These are phyloP conservation scores for Allomyces javanicus DNA, from an alignment of 192 early-diverging fungal genomes.

Conservation along the genomic window DNA sequence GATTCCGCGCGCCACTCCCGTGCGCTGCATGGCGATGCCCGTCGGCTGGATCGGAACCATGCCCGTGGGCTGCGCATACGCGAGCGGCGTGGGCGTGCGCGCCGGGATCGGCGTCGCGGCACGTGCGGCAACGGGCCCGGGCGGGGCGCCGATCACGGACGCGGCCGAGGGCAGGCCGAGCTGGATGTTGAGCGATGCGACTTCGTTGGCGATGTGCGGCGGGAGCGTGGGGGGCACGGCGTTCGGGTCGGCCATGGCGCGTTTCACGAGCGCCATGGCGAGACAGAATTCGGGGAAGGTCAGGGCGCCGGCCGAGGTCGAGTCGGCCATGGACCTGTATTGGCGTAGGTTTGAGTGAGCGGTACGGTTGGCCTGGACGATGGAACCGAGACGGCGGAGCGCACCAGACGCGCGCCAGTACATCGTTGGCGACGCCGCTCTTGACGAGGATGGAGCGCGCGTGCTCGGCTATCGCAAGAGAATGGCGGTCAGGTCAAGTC, in stretches of 20 bases:
- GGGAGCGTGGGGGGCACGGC: not conserved
- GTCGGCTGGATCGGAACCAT: not conserved
- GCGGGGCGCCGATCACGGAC: not conserved
- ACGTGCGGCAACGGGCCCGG: too few species aligned
- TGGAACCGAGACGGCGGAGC: too few species aligned
- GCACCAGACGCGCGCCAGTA: not conserved
- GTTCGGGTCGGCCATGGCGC: not conserved
- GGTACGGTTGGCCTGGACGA: too few species aligned
- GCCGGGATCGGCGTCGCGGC: too few species aligned
- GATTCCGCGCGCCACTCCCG: not conserved
- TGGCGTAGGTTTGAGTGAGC: too few species aligned
- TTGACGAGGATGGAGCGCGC: not conserved
- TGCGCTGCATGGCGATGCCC: not conserved
- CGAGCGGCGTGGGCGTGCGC: not conserved
- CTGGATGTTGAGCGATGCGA: not conserved
- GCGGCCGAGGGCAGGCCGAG: not conserved
- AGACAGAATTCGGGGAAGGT: not conserved
- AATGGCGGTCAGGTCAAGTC: not conserved
- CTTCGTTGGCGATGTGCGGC: not conserved
- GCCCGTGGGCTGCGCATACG: not conserved
- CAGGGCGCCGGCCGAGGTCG: not conserved
- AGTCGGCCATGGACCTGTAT: not conserved
- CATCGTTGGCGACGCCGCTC: not conserved
- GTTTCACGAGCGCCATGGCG: not conserved
- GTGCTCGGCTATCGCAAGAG: not conserved